Evolutionary conservation across 129 eudicot species (phyloP).

Genomic region (Chrysanthemum lavandulifolium): DNA sequence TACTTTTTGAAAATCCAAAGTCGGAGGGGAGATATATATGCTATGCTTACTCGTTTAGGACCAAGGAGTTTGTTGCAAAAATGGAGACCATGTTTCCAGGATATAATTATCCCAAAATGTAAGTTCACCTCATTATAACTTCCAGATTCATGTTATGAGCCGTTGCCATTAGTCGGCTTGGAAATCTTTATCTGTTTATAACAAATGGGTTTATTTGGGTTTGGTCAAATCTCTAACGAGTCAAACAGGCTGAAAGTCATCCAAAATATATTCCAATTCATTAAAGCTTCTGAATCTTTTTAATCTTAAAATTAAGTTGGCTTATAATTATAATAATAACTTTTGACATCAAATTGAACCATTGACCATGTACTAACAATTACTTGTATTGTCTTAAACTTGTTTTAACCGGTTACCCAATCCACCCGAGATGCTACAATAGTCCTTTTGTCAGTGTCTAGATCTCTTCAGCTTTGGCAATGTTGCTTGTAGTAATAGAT

Average conservation of each 20-base stretch:
- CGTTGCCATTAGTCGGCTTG: too few relatives aligned
- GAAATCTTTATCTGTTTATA: too few relatives aligned
- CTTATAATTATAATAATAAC: too few relatives aligned
- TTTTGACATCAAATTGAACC: background rate
- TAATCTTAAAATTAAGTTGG: too few relatives aligned
- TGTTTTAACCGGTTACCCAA: too few relatives aligned
- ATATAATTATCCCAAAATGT: slow-evolving; percentile 45
- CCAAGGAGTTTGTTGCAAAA: slow-evolving; percentile 34
- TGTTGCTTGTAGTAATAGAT: background rate
- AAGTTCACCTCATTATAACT: background rate
- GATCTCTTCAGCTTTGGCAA: background rate
- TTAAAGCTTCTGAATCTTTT: background rate
- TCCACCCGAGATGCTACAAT: too few relatives aligned
- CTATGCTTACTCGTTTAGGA: slow-evolving; percentile 16
- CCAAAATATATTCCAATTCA: background rate
- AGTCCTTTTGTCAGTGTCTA: too few relatives aligned
- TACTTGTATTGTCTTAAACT: too few relatives aligned
- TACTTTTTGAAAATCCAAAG: slow-evolving; percentile 38
- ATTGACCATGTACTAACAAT: background rate
- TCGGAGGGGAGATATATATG: slow-evolving; percentile 52
- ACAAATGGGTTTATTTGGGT: background rate
- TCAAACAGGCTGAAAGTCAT: too few relatives aligned
- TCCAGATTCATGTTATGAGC: too few relatives aligned
- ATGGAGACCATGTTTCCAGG: slow-evolving; percentile 36
- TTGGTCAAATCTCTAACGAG: background rate